Base-by-base conservation (phyloP, 2,329 filamentous ascomycete genomes). In the Paramyrothecium sp. region DNA sequence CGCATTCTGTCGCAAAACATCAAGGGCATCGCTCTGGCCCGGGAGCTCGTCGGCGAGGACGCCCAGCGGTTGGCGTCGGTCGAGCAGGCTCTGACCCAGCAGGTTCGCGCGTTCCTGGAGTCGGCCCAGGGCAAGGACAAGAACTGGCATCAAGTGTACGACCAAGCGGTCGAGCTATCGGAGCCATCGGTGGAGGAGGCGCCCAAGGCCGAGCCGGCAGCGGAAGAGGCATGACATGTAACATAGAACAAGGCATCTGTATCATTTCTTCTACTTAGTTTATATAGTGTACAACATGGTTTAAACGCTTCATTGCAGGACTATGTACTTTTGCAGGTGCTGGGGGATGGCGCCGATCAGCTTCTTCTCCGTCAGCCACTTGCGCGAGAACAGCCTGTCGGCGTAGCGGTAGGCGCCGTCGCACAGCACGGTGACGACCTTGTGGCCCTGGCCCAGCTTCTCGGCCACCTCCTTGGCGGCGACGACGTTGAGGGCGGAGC, bases 401-500 rank as follows among this genome's bases (percentile, higher is more conserved):
- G 95, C 95, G 73, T 99, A 99, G 69, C 95, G 81, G 72, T 99
- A 98, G n/a, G 95, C 95, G 59, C 95, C 95, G 71, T 99, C 95
- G 69, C 92, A 97, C 49, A 99, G 83, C 57, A 98, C 85, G 2
- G 95, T 99, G 51, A 98, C 95, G 22, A 99, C 90, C 0, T 91
- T 97, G 73, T 94, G 86, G 11, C 94, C 93, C 65, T 86, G 89
- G 33, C 95, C 95, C 60, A 99, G 77, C 77, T 91, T 91, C 81
- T 95, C 87, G 1, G 95, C 95, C 30, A 97, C 89, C 76, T 98
- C 91, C 78, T 94, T 92, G 17, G 95, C 95, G 1, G 95, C 95
- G 7, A 94, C 95, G 16, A 99, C 95, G 71, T 99, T 99, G 68
- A 99, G 79, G 58, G 91, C 90, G 22, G 91, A 96, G 77, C 92